A percentile compares a stretch with the other conserved stretches of the same genome.
Conservation (phyloP, 768 basidiomycete species). For the Roridomyces roridus region DNA sequence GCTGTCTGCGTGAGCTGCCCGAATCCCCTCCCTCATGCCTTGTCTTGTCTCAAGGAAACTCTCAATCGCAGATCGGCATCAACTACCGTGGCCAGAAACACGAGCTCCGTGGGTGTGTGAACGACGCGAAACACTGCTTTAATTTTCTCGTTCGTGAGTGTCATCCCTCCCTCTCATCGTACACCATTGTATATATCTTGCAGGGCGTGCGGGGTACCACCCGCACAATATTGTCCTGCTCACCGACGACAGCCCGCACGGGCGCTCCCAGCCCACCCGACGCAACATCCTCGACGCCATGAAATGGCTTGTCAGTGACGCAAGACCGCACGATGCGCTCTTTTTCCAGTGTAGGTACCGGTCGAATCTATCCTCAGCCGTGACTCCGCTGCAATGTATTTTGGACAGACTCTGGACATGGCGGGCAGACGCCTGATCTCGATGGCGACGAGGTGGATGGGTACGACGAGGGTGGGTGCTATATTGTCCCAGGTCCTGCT, state of each 20-base stretch:
- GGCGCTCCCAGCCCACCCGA: conserved; percentile 49
- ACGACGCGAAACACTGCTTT: too few species aligned
- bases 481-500: neutral
- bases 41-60: too few species aligned
- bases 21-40: too few species aligned
- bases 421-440: conserved; percentile 84
- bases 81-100: too few species aligned
- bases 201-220: conserved; percentile 55
- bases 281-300: conserved; percentile 56
- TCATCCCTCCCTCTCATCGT: neutral
- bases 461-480: conserved; percentile 68
- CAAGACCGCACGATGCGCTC: conserved; percentile 71
- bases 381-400: neutral
- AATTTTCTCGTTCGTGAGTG: too few species aligned
- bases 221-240: too few species aligned
- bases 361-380: neutral
- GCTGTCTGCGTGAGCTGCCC: too few species aligned
- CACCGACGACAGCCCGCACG: conserved; percentile 61
- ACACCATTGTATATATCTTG: conserved; percentile 25
- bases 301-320: conserved; percentile 70
- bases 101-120: too few species aligned
- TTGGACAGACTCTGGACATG: conserved; percentile 92
- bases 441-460: conserved; percentile 85
- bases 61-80: conserved; percentile 67
- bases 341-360: conserved; percentile 72